phyloP scores from a whole-genome alignment of 306 rosid species.

The Vicia villosa region DNA sequence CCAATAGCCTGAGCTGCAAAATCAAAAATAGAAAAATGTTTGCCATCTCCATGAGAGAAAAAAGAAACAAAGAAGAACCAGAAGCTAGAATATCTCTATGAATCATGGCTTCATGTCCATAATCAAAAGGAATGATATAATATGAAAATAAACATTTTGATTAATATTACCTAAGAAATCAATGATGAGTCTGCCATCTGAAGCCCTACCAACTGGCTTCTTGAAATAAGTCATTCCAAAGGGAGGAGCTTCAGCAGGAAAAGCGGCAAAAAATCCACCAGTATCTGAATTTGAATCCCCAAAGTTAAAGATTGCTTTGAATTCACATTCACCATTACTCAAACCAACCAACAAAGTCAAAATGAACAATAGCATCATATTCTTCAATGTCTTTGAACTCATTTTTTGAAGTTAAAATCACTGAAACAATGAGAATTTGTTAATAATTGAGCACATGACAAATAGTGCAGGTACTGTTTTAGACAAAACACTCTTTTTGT shows the following conservation, averaged over 20 bases:
- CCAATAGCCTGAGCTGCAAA: slow-evolving; percentile 79
- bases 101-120: no score
- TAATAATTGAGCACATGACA: no score
- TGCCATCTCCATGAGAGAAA: no score
- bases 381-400: slow-evolving; percentile 17
- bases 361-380: not conserved
- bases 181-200: slow-evolving; percentile 78
- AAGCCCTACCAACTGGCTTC: slow-evolving; percentile 70
- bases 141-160: slow-evolving; percentile 32
- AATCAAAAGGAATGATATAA: not conserved
- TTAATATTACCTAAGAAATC: slow-evolving; percentile 72
- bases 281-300: slow-evolving; percentile 49
- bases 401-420: slow-evolving; percentile 19
- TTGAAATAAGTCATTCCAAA: slow-evolving; percentile 70
- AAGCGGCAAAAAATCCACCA: slow-evolving; percentile 59
- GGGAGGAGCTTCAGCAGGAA: slow-evolving; percentile 67
- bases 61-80: no score
- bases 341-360: slow-evolving; percentile 30
- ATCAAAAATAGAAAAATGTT: not conserved
- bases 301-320: slow-evolving; percentile 52
- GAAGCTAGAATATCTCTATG: no score
- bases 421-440: not conserved
- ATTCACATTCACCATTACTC: slow-evolving; percentile 46
- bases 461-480: no score
- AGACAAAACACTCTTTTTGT: no score